Evolutionary conservation across 805 yeast genomes (phyloP).

Genomic region (Metschnikowia koreensis): DNA sequence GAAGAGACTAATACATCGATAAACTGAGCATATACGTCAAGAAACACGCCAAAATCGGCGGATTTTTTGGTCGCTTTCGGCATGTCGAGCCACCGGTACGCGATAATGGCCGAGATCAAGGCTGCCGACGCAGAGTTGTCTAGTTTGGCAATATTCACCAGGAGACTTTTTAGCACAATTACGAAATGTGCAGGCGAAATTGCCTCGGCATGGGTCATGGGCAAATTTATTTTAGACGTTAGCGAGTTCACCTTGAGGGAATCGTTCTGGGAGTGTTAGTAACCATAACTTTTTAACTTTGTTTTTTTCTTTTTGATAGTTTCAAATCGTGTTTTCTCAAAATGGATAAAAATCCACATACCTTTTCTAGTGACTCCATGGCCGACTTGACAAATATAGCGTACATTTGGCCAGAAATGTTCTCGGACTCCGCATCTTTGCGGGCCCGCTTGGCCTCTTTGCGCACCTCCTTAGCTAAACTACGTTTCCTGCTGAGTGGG

Average conservation of each 20-base stretch:
- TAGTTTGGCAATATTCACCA: conserved; percentile 64
- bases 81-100: conserved; percentile 60
- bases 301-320: too few relatives aligned
- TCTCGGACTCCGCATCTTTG: conserved; percentile 17
- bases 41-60: conserved; percentile 30
- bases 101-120: conserved; percentile 61
- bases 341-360: conserved; percentile 22
- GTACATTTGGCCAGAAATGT: conserved; percentile 41
- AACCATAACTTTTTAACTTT: too few relatives aligned
- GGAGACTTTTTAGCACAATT: conserved; percentile 55
- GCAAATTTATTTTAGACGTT: conserved; percentile 57
- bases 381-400: conserved; percentile 59
- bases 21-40: conserved; percentile 64
- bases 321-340: neutral
- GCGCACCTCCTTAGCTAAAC: conserved; percentile 15
- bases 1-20: conserved; percentile 77
- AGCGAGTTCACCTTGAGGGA: conserved; percentile 55
- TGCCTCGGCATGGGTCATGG: conserved; percentile 51
- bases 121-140: conserved; percentile 53
- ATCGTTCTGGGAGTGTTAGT: conserved; percentile 41
- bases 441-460: conserved; percentile 20
- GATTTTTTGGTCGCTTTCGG: conserved; percentile 22
- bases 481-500: conserved; percentile 34
- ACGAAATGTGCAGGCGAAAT: conserved; percentile 52
- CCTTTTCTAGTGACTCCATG: conserved; percentile 63